Evolutionary conservation across 257 asterid species (phyloP).

Genomic region (Fraxinus anomala): DNA sequence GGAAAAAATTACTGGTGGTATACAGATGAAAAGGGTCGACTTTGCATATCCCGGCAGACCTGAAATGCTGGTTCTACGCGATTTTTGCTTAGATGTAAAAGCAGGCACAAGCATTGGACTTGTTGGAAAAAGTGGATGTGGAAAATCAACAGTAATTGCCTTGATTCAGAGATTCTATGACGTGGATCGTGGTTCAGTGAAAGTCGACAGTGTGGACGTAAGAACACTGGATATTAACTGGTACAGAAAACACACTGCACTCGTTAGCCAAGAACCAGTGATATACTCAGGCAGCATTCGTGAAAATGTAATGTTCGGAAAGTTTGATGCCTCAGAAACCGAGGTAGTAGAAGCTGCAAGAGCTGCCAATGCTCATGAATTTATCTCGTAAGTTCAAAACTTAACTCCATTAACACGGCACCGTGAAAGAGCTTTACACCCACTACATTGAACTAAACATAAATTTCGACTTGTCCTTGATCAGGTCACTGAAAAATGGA

Average conservation of each 20-base stretch:
- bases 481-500: conserved; percentile 69
- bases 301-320: conserved; percentile 66
- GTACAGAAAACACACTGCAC: conserved; percentile 70
- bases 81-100: conserved; percentile 63
- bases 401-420: neutral
- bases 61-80: conserved; percentile 42
- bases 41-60: conserved; percentile 74
- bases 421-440: neutral
- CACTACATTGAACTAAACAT: neutral
- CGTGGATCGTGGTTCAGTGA: conserved; percentile 53
- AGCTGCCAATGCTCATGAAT: conserved; percentile 85
- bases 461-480: neutral
- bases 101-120: conserved; percentile 78
- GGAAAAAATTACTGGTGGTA: conserved; percentile 49
- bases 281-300: conserved; percentile 76
- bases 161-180: conserved; percentile 77
- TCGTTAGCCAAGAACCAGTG: conserved; percentile 85
- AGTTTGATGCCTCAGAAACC: conserved; percentile 58
- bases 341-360: conserved; percentile 75
- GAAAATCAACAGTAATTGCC: conserved; percentile 80
- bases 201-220: conserved; percentile 63
- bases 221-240: conserved; percentile 59
- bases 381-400: conserved; percentile 61
- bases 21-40: conserved; percentile 68
- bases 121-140: conserved; percentile 82